Evolutionary conservation across 805 yeast genomes (phyloP).

Genomic region (Nematodospora valgi): DNA sequence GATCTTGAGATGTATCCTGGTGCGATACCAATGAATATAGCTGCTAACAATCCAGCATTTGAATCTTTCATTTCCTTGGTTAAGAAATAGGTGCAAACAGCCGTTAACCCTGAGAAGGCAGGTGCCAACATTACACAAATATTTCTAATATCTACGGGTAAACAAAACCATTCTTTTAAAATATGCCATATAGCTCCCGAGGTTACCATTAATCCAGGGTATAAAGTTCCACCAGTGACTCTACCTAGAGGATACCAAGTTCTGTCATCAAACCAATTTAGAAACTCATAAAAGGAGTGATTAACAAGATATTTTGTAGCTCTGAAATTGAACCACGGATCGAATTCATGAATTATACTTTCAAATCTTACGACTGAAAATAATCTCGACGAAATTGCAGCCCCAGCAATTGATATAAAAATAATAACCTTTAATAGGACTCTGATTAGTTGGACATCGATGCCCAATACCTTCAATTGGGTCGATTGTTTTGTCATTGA

Average conservation of each 20-base stretch:
- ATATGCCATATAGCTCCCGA: conserved; percentile 85
- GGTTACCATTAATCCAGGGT: conserved; percentile 98
- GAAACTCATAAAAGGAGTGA: conserved; percentile 82
- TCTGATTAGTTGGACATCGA: conserved; percentile 35
- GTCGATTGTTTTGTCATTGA: conserved; percentile 5
- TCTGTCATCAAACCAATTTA: conserved; percentile 98
- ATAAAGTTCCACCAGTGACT: conserved; percentile 97
- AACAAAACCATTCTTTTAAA: conserved; percentile 54
- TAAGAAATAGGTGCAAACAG: conserved; percentile 81
- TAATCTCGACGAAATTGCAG: conserved; percentile 87
- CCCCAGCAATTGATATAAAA: conserved; percentile 77
- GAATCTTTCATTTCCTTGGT: conserved; percentile 88
- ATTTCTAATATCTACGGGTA: conserved; percentile 93
- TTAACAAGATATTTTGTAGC: conserved; percentile 91
- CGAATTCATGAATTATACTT: conserved; percentile 95
- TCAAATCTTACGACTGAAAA: conserved; percentile 97
- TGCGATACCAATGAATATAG: conserved; percentile 93
- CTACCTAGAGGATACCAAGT: conserved; percentile 99
- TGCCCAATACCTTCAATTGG: conserved; percentile 26
- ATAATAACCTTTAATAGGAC: conserved; percentile 60
- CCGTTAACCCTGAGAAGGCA: conserved; percentile 90
- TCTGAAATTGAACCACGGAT: conserved; percentile 94
- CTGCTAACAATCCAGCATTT: conserved; percentile 87
- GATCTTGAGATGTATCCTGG: conserved; percentile 98
- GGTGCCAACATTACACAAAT: conserved; percentile 96